Conservation (phyloP, 164 flowering plant species). For the Umbellularia californica region DNA sequence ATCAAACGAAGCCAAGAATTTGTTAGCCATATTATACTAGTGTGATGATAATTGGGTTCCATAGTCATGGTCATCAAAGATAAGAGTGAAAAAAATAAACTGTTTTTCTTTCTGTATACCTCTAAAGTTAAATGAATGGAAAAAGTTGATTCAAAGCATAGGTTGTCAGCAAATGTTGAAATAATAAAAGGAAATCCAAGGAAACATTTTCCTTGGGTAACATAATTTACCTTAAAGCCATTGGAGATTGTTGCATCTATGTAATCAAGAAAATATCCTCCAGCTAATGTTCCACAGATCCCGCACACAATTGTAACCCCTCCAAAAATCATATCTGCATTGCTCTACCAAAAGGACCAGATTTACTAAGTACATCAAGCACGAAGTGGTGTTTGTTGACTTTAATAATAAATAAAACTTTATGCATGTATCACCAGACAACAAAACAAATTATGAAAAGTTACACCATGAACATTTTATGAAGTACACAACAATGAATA, state of each 20-base stretch:
- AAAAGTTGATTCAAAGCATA: neutral
- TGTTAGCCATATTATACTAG: no score
- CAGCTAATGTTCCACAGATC: conserved; percentile 77
- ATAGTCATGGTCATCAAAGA: conserved; percentile 1
- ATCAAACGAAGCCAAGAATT: no score
- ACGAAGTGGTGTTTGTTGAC: neutral
- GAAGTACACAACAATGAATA: no score
- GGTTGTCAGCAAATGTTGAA: neutral
- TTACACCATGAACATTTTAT: neutral
- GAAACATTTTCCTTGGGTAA: neutral
- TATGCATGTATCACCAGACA: neutral
- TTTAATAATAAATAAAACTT: neutral
- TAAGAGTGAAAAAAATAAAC: neutral
- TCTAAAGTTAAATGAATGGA: neutral
- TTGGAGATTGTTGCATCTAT: conserved; percentile 64
- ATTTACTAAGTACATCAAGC: neutral
- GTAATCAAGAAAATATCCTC: conserved; percentile 70
- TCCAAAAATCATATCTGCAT: conserved; percentile 85
- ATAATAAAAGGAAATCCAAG: neutral
- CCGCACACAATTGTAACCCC: conserved; percentile 82
- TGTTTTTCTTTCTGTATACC: neutral
- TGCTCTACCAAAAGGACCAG: conserved; percentile 34
- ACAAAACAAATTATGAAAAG: neutral
- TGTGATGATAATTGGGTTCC: no score
- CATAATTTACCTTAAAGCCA: conserved; percentile 72